Evolutionary conservation across 306 rosid genomes (phyloP).

Genomic region (Glycine tomentella): DNA sequence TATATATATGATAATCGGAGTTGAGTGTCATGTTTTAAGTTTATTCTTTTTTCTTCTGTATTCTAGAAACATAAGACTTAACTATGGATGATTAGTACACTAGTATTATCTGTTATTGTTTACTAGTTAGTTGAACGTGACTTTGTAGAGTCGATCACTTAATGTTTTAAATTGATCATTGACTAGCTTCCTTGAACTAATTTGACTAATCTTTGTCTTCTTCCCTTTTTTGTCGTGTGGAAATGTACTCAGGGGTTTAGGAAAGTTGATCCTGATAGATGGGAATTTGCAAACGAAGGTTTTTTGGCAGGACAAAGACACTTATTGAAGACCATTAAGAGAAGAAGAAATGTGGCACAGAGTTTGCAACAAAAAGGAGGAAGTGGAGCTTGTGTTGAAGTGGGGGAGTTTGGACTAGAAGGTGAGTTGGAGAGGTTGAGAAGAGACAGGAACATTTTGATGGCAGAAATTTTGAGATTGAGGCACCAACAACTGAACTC

Average conservation of each 20-base stretch:
- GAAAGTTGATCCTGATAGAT: conserved; percentile 21
- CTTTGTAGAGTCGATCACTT: too few species aligned
- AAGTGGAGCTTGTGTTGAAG: conserved; percentile 59
- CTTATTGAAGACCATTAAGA: conserved; percentile 11
- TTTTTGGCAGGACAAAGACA: conserved; percentile 16
- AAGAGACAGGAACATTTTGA: conserved; percentile 61
- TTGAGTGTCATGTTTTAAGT: too few species aligned
- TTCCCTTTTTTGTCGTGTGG: background rate
- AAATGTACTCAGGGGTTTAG: background rate
- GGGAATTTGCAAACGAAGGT: conserved; percentile 18
- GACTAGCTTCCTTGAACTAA: too few species aligned
- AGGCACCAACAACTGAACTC: conserved; percentile 74
- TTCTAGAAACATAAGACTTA: too few species aligned
- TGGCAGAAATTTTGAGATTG: conserved; percentile 63
- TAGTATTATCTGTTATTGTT: too few species aligned
- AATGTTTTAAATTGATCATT: too few species aligned
- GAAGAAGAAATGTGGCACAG: conserved; percentile 10
- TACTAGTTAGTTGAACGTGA: too few species aligned
- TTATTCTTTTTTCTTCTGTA: too few species aligned
- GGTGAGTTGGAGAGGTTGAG: conserved; percentile 62
- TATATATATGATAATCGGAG: too few species aligned
- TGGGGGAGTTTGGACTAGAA: conserved; percentile 54
- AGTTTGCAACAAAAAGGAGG: conserved; percentile 22
- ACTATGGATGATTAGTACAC: too few species aligned
- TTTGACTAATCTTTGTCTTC: background rate